Base-by-base conservation (phyloP, 768 basidiomycete genomes). In the Leucosporidium creatinivorum region DNA sequence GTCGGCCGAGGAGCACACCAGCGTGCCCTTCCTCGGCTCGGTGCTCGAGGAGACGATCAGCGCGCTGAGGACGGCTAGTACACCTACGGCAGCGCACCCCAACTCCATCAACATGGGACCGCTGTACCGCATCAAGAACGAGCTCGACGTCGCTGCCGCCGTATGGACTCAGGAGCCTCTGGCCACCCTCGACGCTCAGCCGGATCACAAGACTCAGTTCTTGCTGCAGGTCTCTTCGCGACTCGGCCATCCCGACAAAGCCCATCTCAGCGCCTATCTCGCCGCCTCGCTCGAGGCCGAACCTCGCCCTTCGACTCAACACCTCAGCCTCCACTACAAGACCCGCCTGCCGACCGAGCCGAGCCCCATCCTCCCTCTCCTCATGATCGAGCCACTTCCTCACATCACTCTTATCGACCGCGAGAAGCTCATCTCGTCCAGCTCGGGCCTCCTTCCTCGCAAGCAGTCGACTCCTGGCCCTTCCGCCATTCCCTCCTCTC, bases 331-430 rank as follows among this genome's bases (percentile, higher is more conserved):
- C 30, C 55, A 30, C 19, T 56, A 31, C 55, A 56, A 56, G 55
- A 21, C 31, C 9, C 55, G 55, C 21, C 6, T 18, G 5, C 21
- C 31, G 6, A 56, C 55, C 30, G 55, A 56, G 15, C 44, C 58
- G 4, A 60, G 58, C 28, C 58, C 48, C 26, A 33, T 60, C 25
- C 26, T 60, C 48, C 58, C 58, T 25, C 48, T 60, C 28, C 48
- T 49, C 48, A 60, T 49, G 44, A 39, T 60, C 28, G 58, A 60
- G 17, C 58, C 58, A n/a, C 58, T 60, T 23, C 58, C 58, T 12
- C 39, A 47, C 19, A 44, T 60, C 58, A 60, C 58, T 28, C 58
- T 60, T 28, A 23, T 60, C 58, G 58, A 60, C 48, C 55, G 55
- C 55, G 55, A 21, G 18, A 56, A 56, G 55, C 33, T 56, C 55